Evolutionary conservation across 768 basidiomycete species (phyloP).

Genomic region (Amanita rubescens): DNA sequence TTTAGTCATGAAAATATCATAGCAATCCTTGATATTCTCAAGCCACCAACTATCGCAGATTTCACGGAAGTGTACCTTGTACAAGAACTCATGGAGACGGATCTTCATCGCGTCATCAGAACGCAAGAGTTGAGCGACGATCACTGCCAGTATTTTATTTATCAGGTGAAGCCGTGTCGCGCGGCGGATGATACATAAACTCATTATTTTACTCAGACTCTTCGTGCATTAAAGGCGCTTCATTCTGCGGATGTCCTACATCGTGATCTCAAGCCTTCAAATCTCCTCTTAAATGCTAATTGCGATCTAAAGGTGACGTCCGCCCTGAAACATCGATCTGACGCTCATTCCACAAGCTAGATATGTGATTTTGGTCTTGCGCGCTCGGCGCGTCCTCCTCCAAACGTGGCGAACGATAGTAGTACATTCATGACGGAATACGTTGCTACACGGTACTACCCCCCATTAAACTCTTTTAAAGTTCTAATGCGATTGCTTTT

Average conservation of each 20-base stretch:
- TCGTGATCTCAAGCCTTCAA: slow-evolving; percentile 79
- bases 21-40: slow-evolving; percentile 86
- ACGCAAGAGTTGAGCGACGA: slow-evolving; percentile 89
- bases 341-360: neutral
- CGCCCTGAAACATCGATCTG: no score
- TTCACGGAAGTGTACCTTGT: slow-evolving; percentile 87
- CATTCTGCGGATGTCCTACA: slow-evolving; percentile 82
- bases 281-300: slow-evolving; percentile 82
- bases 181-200: slow-evolving; percentile 23
- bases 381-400: slow-evolving; percentile 7
- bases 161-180: slow-evolving; percentile 34
- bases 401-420: slow-evolving; percentile 7
- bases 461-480: no score
- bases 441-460: slow-evolving; percentile 64
- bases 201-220: slow-evolving; percentile 54
- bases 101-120: slow-evolving; percentile 85
- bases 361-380: slow-evolving; percentile 81
- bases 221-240: slow-evolving; percentile 83
- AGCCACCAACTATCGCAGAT: slow-evolving; percentile 61
- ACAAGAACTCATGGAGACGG: slow-evolving; percentile 89
- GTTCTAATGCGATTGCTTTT: neutral
- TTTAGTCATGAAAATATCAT: slow-evolving; percentile 85
- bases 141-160: slow-evolving; percentile 48
- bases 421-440: slow-evolving; percentile 69
- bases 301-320: slow-evolving; percentile 70